Percentiles rank a stretch among this genome's conserved stretches.
These are phyloP conservation scores for Allium sativum DNA, from an alignment of 106 monocot species.

Conservation along the genomic window DNA sequence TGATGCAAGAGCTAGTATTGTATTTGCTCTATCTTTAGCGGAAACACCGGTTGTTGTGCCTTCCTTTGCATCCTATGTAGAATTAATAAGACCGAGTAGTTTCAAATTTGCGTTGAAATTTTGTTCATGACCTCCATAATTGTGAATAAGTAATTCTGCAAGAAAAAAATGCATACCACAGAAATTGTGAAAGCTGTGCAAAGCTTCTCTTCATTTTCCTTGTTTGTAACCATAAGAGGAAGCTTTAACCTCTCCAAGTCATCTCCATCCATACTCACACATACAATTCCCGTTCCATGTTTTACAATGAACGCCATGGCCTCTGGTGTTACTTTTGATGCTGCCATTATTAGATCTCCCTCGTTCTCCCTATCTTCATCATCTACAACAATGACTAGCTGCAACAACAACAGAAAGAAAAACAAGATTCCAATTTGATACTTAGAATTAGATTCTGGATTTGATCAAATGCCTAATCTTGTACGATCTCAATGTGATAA, in stretches of 20 bases:
- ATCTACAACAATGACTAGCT: conserved; percentile 91
- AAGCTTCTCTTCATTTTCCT: conserved; percentile 85
- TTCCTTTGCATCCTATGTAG: conserved; percentile 43
- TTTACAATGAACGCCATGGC: conserved; percentile 84
- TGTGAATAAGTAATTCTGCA: neutral
- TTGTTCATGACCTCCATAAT: neutral
- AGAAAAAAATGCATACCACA: conserved; percentile 47
- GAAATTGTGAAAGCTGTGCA: conserved; percentile 82
- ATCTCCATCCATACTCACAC: conserved; percentile 89
- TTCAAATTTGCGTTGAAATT: neutral
- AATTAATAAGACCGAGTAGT: neutral
- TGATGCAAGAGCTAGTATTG: conserved; percentile 70
- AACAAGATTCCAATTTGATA: neutral
- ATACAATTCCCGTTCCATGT: conserved; percentile 92
- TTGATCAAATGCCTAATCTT: no score
- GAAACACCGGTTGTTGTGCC: conserved; percentile 95
- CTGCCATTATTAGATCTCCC: conserved; percentile 98
- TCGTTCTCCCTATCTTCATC: conserved; percentile 93
- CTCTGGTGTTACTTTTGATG: conserved; percentile 69
- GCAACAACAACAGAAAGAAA: no score
- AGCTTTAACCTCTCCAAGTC: conserved; percentile 75
- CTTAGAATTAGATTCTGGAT: no score
- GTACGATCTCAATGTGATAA: no score
- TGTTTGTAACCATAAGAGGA: conserved; percentile 63
- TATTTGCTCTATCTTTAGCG: conserved; percentile 81